A percentile compares a stretch with the other conserved stretches of the same genome.
Conservation (phyloP, 1,284 basidiomycete species). For the Ceraceosorus guamensis region DNA sequence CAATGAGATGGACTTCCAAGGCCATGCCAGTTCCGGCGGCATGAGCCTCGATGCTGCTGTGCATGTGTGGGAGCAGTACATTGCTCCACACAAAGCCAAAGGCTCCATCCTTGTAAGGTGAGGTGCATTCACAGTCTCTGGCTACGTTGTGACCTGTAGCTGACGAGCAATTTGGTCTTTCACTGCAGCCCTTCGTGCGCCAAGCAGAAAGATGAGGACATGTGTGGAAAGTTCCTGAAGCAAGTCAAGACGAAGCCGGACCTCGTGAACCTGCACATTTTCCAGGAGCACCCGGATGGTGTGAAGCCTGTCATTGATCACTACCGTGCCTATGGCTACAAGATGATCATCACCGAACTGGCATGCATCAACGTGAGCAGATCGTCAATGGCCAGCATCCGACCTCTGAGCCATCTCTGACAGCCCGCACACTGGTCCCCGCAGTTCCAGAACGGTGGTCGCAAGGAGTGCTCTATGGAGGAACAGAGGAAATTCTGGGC, state of each 20-base stretch:
- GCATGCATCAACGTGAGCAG: constrained; percentile 13
- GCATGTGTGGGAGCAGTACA: constrained; percentile 26
- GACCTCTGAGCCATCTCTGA: neutral
- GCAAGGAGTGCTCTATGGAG: constrained; percentile 21
- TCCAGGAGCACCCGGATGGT: constrained; percentile 30
- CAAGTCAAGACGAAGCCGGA: constrained; percentile 28
- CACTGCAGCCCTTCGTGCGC: constrained; percentile 22
- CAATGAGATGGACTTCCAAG: constrained; percentile 42
- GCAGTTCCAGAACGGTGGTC: constrained; percentile 21
- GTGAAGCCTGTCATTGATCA: constrained; percentile 29
- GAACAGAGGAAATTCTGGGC: constrained; percentile 20
- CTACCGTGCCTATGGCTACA: constrained; percentile 25
- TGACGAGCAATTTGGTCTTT: neutral
- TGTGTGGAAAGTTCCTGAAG: constrained; percentile 23
- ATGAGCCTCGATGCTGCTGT: constrained; percentile 18
- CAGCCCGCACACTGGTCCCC: constrained; percentile 2
- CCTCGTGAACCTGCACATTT: constrained; percentile 37
- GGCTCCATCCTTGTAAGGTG: constrained; percentile 24
- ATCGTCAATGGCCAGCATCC: neutral
- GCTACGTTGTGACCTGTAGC: too few species aligned
- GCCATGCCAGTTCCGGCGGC: constrained; percentile 25
- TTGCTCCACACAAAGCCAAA: constrained; percentile 22
- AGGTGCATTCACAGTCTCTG: too few species aligned
- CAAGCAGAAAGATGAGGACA: constrained; percentile 31
- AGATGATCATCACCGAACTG: constrained; percentile 35